phyloP scores from a whole-genome alignment of 495 filamentous ascomycete species.

The Coniosporium apollinis region DNA sequence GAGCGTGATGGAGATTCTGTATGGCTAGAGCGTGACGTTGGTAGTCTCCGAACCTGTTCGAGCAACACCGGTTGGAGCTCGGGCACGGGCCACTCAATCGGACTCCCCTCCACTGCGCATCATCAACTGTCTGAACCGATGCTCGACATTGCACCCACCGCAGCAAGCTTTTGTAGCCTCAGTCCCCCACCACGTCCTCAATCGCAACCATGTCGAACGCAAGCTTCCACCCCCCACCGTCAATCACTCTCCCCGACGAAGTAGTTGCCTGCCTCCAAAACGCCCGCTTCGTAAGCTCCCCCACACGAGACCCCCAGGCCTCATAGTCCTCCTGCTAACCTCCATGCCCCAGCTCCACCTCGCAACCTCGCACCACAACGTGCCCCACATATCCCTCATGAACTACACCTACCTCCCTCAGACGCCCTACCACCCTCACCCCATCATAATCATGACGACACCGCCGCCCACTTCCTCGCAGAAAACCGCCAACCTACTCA shows the following conservation, averaged over 20 bases:
- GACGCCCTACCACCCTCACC: conserved; percentile 41
- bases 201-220: too few species aligned
- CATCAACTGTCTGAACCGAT: too few species aligned
- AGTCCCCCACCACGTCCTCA: too few species aligned
- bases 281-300: conserved; percentile 62
- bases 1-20: too few species aligned
- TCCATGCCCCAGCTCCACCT: conserved; percentile 68
- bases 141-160: too few species aligned
- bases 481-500: conserved; percentile 72
- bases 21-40: too few species aligned
- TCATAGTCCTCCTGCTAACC: not conserved
- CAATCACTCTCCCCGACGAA: conserved; percentile 58
- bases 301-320: not conserved
- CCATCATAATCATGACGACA: conserved; percentile 85
- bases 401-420: conserved; percentile 94
- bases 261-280: conserved; percentile 86
- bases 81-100: too few species aligned
- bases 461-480: conserved; percentile 74
- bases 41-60: too few species aligned
- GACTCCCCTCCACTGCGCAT: too few species aligned
- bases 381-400: conserved; percentile 93
- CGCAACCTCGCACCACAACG: conserved; percentile 66
- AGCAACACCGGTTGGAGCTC: too few species aligned
- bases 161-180: too few species aligned
- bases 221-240: too few species aligned